These are phyloP conservation scores for Umbilicus rupestris DNA, from an alignment of 164 flowering plant genomes.

Conservation along the genomic window DNA sequence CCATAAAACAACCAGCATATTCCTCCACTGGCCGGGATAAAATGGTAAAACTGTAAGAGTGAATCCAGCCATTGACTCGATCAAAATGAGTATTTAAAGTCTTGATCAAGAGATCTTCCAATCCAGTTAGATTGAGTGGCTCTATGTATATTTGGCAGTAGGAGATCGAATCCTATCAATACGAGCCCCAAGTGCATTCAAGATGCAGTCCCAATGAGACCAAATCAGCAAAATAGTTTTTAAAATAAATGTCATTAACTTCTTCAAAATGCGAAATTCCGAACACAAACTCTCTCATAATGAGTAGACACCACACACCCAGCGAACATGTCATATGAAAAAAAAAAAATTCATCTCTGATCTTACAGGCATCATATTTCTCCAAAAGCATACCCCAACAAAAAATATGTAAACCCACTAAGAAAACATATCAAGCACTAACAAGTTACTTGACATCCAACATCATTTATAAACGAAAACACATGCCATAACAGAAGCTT, in stretches of 20 bases:
- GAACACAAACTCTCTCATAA: neutral
- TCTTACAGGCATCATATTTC: neutral
- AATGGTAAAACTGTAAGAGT: neutral
- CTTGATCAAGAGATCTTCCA: neutral
- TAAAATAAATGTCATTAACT: neutral
- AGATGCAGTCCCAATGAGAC: neutral
- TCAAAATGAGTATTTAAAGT: neutral
- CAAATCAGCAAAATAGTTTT: neutral
- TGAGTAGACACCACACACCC: neutral
- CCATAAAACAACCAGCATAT: neutral
- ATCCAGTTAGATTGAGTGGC: neutral
- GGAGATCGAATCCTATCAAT: neutral
- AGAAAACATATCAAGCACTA: neutral
- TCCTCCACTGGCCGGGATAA: neutral
- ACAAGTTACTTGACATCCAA: neutral
- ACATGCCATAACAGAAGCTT: neutral
- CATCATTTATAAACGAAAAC: neutral
- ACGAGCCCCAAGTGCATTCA: neutral
- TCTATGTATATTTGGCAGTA: neutral
- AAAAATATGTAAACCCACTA: neutral
- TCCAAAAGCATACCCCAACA: neutral
- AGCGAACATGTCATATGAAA: neutral
- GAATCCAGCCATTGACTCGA: neutral
- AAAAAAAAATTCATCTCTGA: neutral
- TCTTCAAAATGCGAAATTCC: neutral